These are phyloP conservation scores for Termitomyces sp. DNA, from an alignment of 768 basidiomycete genomes.

Conservation along the genomic window DNA sequence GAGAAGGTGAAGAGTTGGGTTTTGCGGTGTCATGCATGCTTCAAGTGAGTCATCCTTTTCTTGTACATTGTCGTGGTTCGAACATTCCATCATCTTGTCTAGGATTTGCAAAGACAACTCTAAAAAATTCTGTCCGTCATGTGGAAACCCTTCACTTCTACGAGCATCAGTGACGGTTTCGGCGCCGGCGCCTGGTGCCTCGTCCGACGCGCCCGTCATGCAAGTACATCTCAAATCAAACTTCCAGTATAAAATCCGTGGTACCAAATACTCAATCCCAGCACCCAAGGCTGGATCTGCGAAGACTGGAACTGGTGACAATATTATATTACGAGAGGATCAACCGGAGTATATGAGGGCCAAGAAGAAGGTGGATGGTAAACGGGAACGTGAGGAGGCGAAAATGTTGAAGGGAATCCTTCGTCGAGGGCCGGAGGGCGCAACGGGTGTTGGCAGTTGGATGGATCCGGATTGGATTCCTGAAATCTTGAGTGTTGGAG, in stretches of 20 bases:
- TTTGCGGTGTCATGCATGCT: slow-evolving; percentile 95
- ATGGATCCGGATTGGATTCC: slow-evolving; percentile 96
- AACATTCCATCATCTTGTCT: neutral
- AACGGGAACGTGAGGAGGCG: slow-evolving; percentile 73
- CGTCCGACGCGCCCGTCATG: slow-evolving; percentile 60
- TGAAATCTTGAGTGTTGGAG: slow-evolving; percentile 62
- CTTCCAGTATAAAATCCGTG: slow-evolving; percentile 90
- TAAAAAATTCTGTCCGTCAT: slow-evolving; percentile 96
- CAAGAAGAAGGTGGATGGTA: slow-evolving; percentile 68
- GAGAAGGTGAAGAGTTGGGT: slow-evolving; percentile 94
- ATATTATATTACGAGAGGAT: slow-evolving; percentile 89
- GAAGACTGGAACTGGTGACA: slow-evolving; percentile 76
- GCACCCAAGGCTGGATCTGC: slow-evolving; percentile 85
- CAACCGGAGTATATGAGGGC: slow-evolving; percentile 85
- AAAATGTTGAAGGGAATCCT: slow-evolving; percentile 62
- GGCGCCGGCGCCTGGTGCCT: slow-evolving; percentile 56
- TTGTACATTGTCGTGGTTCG: neutral
- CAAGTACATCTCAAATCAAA: slow-evolving; percentile 92
- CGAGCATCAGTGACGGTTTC: slow-evolving; percentile 88
- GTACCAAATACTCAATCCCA: slow-evolving; percentile 90
- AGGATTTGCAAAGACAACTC: slow-evolving; percentile 95
- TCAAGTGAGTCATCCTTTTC: slow-evolving; percentile 69
- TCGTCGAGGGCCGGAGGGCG: slow-evolving; percentile 39
- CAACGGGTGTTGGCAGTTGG: slow-evolving; percentile 68
- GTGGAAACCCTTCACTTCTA: slow-evolving; percentile 87